A percentile compares a stretch with the other conserved stretches of the same genome.
Evolutionary conservation across 768 basidiomycete genomes (phyloP).

Genomic region (Boletus patriciae): DNA sequence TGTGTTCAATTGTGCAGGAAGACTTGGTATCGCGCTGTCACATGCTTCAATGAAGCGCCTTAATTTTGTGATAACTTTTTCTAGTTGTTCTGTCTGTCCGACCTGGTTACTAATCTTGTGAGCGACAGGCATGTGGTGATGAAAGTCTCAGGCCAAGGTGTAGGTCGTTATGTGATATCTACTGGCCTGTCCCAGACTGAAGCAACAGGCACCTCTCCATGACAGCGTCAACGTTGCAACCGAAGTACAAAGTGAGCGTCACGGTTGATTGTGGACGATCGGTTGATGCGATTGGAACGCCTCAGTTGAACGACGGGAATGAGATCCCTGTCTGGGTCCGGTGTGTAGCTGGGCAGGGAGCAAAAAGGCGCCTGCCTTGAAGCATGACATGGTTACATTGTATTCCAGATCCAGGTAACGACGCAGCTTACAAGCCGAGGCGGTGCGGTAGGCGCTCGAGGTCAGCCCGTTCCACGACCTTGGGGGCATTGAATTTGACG

Average conservation of each 20-base stretch:
- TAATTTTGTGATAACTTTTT: too few relatives aligned
- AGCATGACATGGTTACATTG: neutral
- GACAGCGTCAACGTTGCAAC: slow-evolving; percentile 4
- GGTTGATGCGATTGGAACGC: neutral
- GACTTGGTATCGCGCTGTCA: too few relatives aligned
- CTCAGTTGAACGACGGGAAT: slow-evolving; percentile 4
- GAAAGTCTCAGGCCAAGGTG: too few relatives aligned
- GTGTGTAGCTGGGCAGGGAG: neutral
- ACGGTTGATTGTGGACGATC: neutral
- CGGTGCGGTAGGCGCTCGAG: slow-evolving; percentile 10
- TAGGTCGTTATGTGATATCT: neutral
- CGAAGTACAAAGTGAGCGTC: slow-evolving; percentile 7
- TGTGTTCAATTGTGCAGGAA: neutral
- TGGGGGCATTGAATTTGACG: neutral
- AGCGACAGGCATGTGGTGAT: neutral
- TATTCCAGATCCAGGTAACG: slow-evolving; percentile 6
- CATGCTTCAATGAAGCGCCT: neutral
- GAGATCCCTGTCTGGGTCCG: slow-evolving; percentile 10
- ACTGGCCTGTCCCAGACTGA: neutral
- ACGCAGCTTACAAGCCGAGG: neutral
- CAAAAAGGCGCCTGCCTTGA: neutral
- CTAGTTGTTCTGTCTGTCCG: neutral
- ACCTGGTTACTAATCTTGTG: neutral
- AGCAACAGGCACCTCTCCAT: neutral
- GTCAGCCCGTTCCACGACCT: neutral